phyloP scores from a whole-genome alignment of 2,329 filamentous ascomycete genomes.

The Chaetomiaceae sp. region DNA sequence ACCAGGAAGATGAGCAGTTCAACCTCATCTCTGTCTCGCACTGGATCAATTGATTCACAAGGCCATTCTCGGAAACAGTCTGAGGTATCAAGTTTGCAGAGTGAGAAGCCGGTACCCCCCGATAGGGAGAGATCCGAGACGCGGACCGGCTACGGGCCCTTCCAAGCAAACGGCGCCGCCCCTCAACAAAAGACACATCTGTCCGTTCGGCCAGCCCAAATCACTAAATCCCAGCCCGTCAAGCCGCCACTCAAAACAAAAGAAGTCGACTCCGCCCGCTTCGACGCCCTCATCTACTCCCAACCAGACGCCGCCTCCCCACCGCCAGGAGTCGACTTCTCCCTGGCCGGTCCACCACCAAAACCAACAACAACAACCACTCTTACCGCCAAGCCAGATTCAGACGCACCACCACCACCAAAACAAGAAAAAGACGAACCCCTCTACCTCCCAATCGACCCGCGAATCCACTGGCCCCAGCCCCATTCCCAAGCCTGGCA shows the following conservation, averaged over 20 bases:
- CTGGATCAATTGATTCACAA: background rate
- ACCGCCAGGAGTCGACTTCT: conserved; percentile 13
- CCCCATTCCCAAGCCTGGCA: conserved; percentile 44
- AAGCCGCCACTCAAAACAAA: conserved; percentile 3
- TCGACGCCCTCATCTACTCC: conserved; percentile 18
- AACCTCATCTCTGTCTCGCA: background rate
- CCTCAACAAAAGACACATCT: background rate
- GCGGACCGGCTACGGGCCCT: background rate
- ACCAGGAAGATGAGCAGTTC: background rate
- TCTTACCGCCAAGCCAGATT: conserved; percentile 6
- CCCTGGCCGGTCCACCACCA: background rate
- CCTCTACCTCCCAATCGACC: conserved; percentile 46
- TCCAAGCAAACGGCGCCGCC: conserved; percentile 5
- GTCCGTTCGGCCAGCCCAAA: background rate
- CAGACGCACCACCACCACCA: conserved; percentile 4
- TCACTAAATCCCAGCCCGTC: background rate
- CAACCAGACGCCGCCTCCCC: conserved; percentile 16
- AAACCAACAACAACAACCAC: background rate
- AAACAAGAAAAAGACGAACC: conserved; percentile 28
- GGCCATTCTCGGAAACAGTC: background rate
- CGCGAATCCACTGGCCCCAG: conserved; percentile 45
- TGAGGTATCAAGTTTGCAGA: background rate
- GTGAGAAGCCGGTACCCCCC: background rate
- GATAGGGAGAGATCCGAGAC: background rate
- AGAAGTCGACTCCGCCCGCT: conserved; percentile 4